These are phyloP conservation scores for Pseudocercospora eumusae DNA, from an alignment of 2,329 filamentous ascomycete species.

Conservation along the genomic window DNA sequence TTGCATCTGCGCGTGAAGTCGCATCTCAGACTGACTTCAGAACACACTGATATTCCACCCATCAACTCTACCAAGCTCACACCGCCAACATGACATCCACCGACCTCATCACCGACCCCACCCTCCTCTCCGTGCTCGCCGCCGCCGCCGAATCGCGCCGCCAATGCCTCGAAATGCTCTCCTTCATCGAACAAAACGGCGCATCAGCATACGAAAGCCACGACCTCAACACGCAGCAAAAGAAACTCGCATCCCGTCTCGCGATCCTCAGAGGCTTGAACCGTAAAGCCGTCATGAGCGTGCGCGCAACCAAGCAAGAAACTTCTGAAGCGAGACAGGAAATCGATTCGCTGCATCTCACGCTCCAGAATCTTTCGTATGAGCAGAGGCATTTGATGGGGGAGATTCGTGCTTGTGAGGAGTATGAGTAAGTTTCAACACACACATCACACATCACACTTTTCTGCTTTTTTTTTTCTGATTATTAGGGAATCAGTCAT, in stretches of 20 bases:
- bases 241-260: slow-evolving; percentile 74
- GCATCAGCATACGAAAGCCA: slow-evolving; percentile 47
- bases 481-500: slow-evolving; percentile 15
- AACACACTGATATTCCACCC: too few species aligned
- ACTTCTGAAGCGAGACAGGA: slow-evolving; percentile 87
- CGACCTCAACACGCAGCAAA: slow-evolving; percentile 53
- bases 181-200: slow-evolving; percentile 54
- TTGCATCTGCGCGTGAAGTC: neutral
- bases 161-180: slow-evolving; percentile 63
- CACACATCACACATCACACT: too few species aligned
- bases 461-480: neutral
- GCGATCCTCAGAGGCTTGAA: slow-evolving; percentile 80
- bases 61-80: neutral
- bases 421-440: slow-evolving; percentile 70
- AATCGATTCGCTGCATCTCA: slow-evolving; percentile 86
- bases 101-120: slow-evolving; percentile 59
- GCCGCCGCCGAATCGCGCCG: slow-evolving; percentile 72
- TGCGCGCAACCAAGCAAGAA: slow-evolving; percentile 79
- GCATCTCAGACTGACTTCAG: neutral
- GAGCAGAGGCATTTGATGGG: slow-evolving; percentile 88
- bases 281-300: slow-evolving; percentile 75
- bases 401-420: slow-evolving; percentile 87
- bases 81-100: slow-evolving; percentile 24
- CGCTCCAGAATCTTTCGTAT: slow-evolving; percentile 94
- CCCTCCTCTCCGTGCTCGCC: slow-evolving; percentile 67